phyloP scores from a whole-genome alignment of 2,329 filamentous ascomycete species.

The Pseudogymnoascus sp. region DNA sequence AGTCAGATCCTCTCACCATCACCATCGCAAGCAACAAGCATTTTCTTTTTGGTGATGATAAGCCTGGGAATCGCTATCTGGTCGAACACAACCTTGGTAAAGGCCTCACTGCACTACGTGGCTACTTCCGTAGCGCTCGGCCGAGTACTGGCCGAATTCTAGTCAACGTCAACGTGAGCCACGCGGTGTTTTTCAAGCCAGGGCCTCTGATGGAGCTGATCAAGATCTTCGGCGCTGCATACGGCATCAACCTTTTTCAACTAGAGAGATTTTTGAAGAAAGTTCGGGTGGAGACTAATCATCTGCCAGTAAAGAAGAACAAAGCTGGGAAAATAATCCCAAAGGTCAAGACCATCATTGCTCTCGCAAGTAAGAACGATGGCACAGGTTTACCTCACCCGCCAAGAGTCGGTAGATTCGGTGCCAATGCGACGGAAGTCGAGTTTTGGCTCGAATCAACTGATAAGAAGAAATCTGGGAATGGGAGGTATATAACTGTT shows the following conservation, averaged over 20 bases:
- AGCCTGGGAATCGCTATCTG: background rate
- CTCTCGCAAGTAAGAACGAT: slow-evolving; percentile 38
- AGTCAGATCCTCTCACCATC: slow-evolving; percentile 33
- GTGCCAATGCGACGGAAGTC: slow-evolving; percentile 47
- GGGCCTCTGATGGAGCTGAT: slow-evolving; percentile 37
- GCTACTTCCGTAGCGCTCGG: slow-evolving; percentile 57
- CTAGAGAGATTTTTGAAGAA: slow-evolving; percentile 31
- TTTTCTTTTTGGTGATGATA: slow-evolving; percentile 12
- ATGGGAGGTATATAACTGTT: slow-evolving; percentile 45
- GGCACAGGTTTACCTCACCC: slow-evolving; percentile 31
- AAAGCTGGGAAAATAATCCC: slow-evolving; percentile 31
- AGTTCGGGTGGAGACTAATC: slow-evolving; percentile 36
- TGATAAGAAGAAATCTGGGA: slow-evolving; percentile 29
- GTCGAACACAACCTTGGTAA: slow-evolving; percentile 34
- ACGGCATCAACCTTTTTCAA: slow-evolving; percentile 16
- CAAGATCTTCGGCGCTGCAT: slow-evolving; percentile 25
- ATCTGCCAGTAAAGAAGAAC: slow-evolving; percentile 33
- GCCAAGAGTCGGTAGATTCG: slow-evolving; percentile 32
- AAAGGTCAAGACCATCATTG: slow-evolving; percentile 40
- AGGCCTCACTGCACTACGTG: slow-evolving; percentile 52
- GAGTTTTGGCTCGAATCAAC: slow-evolving; percentile 45
- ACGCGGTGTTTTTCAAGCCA: slow-evolving; percentile 50
- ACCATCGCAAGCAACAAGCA: slow-evolving; percentile 16
- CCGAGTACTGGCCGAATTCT: slow-evolving; percentile 51
- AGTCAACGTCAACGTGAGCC: slow-evolving; percentile 58